These are phyloP conservation scores for Penicillium digitatum DNA, from an alignment of 2,329 filamentous ascomycete species.

Conservation along the genomic window DNA sequence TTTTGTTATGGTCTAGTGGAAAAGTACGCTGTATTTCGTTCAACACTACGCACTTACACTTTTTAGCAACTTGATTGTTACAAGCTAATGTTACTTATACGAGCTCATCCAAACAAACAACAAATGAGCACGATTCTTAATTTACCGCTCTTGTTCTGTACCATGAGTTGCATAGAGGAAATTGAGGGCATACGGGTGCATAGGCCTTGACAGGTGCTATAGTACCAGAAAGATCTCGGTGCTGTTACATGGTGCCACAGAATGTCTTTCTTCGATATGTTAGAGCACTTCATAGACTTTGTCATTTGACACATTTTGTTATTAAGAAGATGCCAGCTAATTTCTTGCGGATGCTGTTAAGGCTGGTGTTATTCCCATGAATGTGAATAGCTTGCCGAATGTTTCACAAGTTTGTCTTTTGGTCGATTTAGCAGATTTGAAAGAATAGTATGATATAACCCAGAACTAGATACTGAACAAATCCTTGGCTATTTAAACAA, in stretches of 20 bases:
- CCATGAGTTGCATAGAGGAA: not conserved
- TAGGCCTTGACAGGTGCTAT: not conserved
- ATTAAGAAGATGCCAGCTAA: conserved; percentile 33
- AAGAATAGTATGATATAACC: too few relatives aligned
- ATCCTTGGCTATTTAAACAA: too few relatives aligned
- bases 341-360: conserved; percentile 48
- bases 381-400: conserved; percentile 21
- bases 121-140: not conserved
- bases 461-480: too few relatives aligned
- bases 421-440: not conserved
- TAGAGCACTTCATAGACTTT: too few relatives aligned
- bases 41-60: not conserved
- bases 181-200: not conserved
- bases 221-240: not conserved
- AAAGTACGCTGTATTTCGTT: too few relatives aligned
- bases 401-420: conserved; percentile 6
- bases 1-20: too few relatives aligned
- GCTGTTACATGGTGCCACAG: not conserved
- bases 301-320: too few relatives aligned
- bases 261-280: too few relatives aligned
- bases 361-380: conserved; percentile 40
- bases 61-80: not conserved
- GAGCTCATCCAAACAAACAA: not conserved
- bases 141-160: not conserved
- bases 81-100: not conserved